Conservation (phyloP, 2,329 filamentous ascomycete species). For the Leptographium lundbergii region DNA sequence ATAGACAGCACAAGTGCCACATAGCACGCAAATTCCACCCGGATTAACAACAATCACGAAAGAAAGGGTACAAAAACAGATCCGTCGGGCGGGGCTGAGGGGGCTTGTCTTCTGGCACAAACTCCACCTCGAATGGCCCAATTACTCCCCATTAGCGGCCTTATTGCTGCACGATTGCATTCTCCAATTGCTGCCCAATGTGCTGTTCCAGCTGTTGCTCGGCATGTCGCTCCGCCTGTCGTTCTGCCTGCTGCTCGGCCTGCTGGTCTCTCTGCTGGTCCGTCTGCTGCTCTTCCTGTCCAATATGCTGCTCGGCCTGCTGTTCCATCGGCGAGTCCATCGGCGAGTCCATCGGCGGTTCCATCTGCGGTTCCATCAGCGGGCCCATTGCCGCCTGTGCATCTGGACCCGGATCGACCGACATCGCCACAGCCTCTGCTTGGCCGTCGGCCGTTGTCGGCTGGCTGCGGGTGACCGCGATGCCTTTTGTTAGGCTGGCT, state of each 20-base stretch:
- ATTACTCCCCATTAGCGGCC: neutral
- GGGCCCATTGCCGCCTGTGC: neutral
- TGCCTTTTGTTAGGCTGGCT: constrained; percentile 21
- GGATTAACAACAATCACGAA: neutral
- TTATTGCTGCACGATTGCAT: neutral
- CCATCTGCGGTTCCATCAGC: neutral
- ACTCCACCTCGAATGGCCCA: neutral
- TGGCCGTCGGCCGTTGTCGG: neutral
- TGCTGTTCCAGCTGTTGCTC: constrained; percentile 10
- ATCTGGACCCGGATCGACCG: neutral
- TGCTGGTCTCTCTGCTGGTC: neutral
- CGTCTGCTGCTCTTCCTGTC: neutral
- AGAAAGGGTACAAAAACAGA: neutral
- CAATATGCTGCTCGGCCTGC: neutral
- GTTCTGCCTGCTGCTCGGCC: neutral
- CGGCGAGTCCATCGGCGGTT: neutral
- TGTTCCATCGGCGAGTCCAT: neutral
- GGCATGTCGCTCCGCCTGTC: constrained; percentile 1
- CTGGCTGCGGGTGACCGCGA: constrained; percentile 12
- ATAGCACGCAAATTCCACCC: neutral
- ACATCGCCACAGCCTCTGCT: neutral
- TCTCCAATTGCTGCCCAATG: constrained; percentile 6
- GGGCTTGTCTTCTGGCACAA: neutral
- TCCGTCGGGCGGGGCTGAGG: neutral
- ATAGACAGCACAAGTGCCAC: neutral